Evolutionary conservation across 345 rosid species (phyloP), one percentile per base, ranked within the genome.

Genomic region (Gossypium rotundifolium): DNA sequence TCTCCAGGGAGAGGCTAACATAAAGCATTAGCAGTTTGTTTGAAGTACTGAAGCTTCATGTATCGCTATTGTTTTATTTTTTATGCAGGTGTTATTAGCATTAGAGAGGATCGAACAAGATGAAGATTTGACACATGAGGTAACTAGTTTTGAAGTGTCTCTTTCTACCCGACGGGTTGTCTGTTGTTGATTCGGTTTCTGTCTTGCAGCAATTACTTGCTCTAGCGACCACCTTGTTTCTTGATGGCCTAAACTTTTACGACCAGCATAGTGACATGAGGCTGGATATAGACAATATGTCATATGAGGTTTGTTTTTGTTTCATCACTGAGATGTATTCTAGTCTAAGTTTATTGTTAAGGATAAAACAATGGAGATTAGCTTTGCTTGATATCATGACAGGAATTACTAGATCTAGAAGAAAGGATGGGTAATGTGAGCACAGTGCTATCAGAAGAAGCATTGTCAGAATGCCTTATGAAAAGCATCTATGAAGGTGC

Each of bases 231-330:
- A 86, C 83, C 73, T 78, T 95, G 76, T 84, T 91, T 72, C 89
- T 88, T n/a, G 84, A 83, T 72, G 98, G 91, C 71, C 85, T 88
- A 75, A 87, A 83, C 77, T 83, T 93, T 72, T 80, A 88, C 74
- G 99, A 95, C 76, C 99, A 88, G 79, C 94, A 95, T 77, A 87
- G 97, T 75, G 96, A 88, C 46, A 86, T 95, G 99, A 91, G 99
- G 79, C 88, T 93, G 65, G 97, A 95, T 85, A 93, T 95, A 44
- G 98, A 95, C 79, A 84, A 89, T 81, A 91, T 91, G 99, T 91
- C 99, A 38, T 95, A 95, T 66, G 98, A 96, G 98, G 99, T 93
- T 58, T 74, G 89, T 78, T 70, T 66, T 33, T 77, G 18, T 17
- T 62, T 52, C 58, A 4, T 52, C 58, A 4, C 4, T 72, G 53